Conservation (phyloP, 2,329 filamentous ascomycete genomes). For the Alternaria ventricosa region DNA sequence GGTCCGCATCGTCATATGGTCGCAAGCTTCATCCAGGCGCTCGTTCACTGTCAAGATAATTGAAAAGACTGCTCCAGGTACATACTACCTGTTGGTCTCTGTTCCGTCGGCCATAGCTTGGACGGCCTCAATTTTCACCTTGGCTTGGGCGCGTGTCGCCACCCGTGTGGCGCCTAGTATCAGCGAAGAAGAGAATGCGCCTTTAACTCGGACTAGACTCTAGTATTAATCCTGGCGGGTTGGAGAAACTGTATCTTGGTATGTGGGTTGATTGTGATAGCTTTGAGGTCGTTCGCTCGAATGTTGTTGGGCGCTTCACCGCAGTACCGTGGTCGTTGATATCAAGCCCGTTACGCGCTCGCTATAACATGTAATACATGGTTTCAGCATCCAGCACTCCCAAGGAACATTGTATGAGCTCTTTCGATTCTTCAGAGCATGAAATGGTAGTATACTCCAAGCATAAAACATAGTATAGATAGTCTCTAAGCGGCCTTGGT, state of each 20-base stretch:
- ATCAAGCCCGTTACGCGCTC: neutral
- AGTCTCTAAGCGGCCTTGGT: neutral
- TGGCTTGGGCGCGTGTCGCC: neutral
- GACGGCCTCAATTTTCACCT: neutral
- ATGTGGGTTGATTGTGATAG: neutral
- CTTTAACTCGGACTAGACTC: neutral
- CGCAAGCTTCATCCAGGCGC: neutral
- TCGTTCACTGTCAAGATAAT: neutral
- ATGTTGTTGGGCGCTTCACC: neutral
- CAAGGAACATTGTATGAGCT: neutral
- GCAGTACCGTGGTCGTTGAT: neutral
- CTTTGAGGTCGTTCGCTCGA: neutral
- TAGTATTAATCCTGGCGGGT: neutral
- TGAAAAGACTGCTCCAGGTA: neutral
- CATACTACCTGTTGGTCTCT: neutral
- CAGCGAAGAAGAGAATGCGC: neutral
- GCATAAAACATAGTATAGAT: neutral
- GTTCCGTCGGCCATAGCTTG: neutral
- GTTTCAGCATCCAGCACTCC: neutral
- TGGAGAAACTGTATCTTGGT: neutral
- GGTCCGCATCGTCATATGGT: neutral
- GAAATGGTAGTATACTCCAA: neutral
- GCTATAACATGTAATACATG: neutral
- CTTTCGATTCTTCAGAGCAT: conserved; percentile 8
- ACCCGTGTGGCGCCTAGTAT: neutral